Percentiles rank a stretch among this genome's conserved stretches.
phyloP scores from a whole-genome alignment of 2,329 filamentous ascomycete genomes.

The Venturia asperata region DNA sequence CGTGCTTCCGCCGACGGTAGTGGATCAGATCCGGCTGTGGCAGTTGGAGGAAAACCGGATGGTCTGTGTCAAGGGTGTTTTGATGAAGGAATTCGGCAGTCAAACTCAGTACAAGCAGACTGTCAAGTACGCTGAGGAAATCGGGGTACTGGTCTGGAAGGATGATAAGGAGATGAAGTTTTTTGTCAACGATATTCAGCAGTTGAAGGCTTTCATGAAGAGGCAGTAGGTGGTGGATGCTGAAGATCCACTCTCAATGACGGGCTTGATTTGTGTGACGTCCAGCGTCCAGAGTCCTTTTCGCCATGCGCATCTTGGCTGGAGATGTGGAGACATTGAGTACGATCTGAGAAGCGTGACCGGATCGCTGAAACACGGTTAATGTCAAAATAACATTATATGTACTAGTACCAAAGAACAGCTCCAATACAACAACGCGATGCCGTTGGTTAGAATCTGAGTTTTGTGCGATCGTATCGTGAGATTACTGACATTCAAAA shows the following conservation, averaged over 20 bases:
- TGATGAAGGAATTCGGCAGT: conserved; percentile 82
- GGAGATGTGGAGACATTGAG: no score
- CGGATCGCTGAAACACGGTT: no score
- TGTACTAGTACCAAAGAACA: no score
- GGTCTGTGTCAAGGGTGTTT: conserved; percentile 71
- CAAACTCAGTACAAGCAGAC: conserved; percentile 63
- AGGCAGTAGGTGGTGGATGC: conserved; percentile 36
- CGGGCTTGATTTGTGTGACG: not conserved
- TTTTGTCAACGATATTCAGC: conserved; percentile 86
- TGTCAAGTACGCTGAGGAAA: conserved; percentile 72
- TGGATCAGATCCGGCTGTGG: conserved; percentile 96
- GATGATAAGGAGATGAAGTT: conserved; percentile 75
- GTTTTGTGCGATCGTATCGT: no score
- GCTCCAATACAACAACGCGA: no score
- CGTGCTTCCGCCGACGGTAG: conserved; percentile 85
- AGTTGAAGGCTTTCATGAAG: conserved; percentile 74
- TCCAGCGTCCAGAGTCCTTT: no score
- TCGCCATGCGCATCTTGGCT: no score
- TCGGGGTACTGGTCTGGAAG: conserved; percentile 84
- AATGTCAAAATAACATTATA: no score
- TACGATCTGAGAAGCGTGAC: no score
- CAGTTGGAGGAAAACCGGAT: conserved; percentile 95
- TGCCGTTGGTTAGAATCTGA: no score
- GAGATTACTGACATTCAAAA: no score
- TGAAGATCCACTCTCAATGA: not conserved